Percentiles rank a stretch among this genome's conserved stretches.
Evolutionary conservation across 139 green algal species (phyloP).

Genomic region (Coelastrella sp.): DNA sequence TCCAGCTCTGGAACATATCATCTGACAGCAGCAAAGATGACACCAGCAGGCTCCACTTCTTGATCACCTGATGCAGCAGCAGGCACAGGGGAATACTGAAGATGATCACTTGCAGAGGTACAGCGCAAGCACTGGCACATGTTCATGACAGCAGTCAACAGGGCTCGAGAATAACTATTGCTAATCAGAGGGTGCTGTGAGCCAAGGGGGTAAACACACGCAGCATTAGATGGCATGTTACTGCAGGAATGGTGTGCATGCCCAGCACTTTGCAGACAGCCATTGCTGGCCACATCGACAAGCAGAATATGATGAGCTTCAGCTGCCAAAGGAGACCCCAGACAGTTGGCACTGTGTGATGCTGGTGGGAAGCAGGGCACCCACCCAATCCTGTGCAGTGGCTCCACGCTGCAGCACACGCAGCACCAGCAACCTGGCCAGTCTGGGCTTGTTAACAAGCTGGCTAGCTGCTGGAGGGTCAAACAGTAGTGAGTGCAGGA

Average conservation of each 20-base stretch:
- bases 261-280: too few species aligned
- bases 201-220: too few species aligned
- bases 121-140: background rate
- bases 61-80: slow-evolving; percentile 19
- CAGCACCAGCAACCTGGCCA: background rate
- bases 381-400: background rate
- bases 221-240: too few species aligned
- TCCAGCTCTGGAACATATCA: background rate
- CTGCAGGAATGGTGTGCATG: too few species aligned
- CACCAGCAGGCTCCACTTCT: slow-evolving; percentile 40
- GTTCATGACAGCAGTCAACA: too few species aligned
- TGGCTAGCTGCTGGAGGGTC: slow-evolving; percentile 1
- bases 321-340: too few species aligned
- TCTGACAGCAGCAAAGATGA: slow-evolving; percentile 16
- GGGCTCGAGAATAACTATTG: too few species aligned
- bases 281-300: too few species aligned
- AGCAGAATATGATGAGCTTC: too few species aligned
- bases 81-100: background rate
- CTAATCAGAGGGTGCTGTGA: too few species aligned
- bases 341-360: too few species aligned
- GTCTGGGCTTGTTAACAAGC: background rate
- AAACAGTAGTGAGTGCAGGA: background rate
- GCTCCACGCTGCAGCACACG: background rate
- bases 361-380: background rate
- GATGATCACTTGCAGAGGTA: background rate